A percentile compares a stretch with the other conserved stretches of the same genome.
phyloP scores from a whole-genome alignment of 495 filamentous ascomycete species.

The Penicillium chermesinum region DNA sequence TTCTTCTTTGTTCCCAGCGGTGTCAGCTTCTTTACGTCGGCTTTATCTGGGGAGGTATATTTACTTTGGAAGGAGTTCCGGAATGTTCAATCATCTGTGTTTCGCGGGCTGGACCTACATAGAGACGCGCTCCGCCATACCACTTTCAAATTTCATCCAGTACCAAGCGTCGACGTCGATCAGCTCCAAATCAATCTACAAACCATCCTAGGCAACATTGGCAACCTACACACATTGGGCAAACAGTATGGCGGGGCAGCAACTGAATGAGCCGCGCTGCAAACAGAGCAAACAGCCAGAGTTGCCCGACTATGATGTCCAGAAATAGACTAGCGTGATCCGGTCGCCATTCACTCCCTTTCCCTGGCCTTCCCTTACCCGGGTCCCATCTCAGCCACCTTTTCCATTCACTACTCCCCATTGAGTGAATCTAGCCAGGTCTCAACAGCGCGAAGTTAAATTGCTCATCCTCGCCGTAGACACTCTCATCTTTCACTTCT shows the following conservation, averaged over 20 bases:
- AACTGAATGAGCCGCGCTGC: conserved; percentile 7
- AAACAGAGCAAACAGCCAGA: conserved; percentile 15
- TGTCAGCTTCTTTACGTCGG: not conserved
- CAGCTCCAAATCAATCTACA: not conserved
- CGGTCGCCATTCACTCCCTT: conserved; percentile 7
- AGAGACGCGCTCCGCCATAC: conserved; percentile 10
- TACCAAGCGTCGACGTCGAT: not conserved
- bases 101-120: conserved; percentile 18
- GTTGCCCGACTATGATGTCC: conserved; percentile 10
- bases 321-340: conserved; percentile 6
- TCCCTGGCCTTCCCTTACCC: conserved; percentile 12
- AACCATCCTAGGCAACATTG: too few species aligned
- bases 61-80: conserved; percentile 16
- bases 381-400: conserved; percentile 3
- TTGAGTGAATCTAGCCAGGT: not conserved
- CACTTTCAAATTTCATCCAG: not conserved
- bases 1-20: not conserved
- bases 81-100: conserved; percentile 11
- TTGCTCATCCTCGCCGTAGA: not conserved
- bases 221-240: too few species aligned
- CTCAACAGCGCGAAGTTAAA: not conserved
- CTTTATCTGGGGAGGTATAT: conserved; percentile 1
- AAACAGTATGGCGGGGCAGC: too few species aligned
- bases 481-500: not conserved
- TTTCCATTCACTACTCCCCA: conserved; percentile 8